Evolutionary conservation across 2,329 filamentous ascomycete genomes (phyloP), one percentile per base, ranked within the genome.

Genomic region (Colletotrichum siamense): DNA sequence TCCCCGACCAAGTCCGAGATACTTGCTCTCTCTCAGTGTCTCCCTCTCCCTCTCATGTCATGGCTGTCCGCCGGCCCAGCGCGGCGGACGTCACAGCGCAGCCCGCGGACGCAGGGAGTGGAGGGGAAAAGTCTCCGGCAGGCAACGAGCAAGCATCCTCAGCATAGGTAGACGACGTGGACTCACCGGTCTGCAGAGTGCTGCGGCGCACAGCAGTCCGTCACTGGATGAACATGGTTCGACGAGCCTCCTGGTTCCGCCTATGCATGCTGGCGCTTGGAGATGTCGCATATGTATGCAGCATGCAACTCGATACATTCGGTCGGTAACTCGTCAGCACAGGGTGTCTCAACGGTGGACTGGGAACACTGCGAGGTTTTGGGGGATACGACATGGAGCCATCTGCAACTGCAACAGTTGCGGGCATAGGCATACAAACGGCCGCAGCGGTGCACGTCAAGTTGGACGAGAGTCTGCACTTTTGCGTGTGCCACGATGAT

Each of bases 51-150:
- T 65, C 71, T 66, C 18, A 52, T 39, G 39, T 26, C 32, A 15
- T 12, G n/a, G 28, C 28, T 30, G 18, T 22, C 63, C 61, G 18
- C 32, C 26, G 30, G 32, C 57, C 39, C 65, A 22, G 28, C 66
- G 57, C 55, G 44, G 64, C 64, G 70, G 69, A 75, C 57, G 69
- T 64, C 73, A 72, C 63, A 59, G 34, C 73, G 72, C 67, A 65
- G 68, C 34, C 28, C 52, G 44, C 62, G n/a, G 39, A n/a, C 26
- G 49, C 61, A 24, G 52, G 61, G 16, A 30, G 36, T 13, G 30
- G 15, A 39, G 39, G 16, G 16, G 30, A 44, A 34, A 32, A 49
- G 39, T n/a, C 9, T 36, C 69, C 63, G 63, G 73, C 73, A 75
- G 69, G 69, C 73, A 68, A 32, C 8, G 13, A 49, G 18, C 39